Evolutionary conservation across 2,329 filamentous ascomycete genomes (phyloP).

Genomic region (Endoconidiophora polonica): DNA sequence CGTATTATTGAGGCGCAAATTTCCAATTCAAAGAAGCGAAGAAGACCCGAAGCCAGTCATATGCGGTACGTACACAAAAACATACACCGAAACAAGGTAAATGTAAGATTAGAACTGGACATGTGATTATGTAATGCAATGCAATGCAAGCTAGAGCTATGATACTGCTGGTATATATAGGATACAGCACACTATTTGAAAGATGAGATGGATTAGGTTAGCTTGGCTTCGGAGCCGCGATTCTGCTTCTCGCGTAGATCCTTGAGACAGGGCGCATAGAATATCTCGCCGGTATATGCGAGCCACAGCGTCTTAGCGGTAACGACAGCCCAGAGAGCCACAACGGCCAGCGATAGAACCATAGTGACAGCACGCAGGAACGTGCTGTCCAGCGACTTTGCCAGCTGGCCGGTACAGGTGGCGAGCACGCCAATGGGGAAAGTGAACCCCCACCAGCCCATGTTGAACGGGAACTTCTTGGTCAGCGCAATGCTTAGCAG

Average conservation of each 20-base stretch:
- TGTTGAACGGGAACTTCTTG: constrained; percentile 27
- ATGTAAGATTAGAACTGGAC: too few relatives aligned
- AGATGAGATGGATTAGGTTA: background rate
- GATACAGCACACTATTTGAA: too few relatives aligned
- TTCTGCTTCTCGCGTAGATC: constrained; percentile 21
- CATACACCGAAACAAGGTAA: too few relatives aligned
- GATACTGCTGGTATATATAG: too few relatives aligned
- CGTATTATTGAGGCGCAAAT: too few relatives aligned
- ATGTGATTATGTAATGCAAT: too few relatives aligned
- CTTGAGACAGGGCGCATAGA: constrained; percentile 25
- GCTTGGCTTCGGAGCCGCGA: constrained; percentile 6
- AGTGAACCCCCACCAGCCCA: constrained; percentile 33
- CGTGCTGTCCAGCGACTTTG: constrained; percentile 24
- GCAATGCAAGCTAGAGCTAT: too few relatives aligned
- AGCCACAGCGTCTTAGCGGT: constrained; percentile 23
- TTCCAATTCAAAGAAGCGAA: too few relatives aligned
- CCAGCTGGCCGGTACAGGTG: constrained; percentile 25
- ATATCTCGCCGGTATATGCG: constrained; percentile 26
- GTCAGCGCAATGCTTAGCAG: constrained; percentile 26
- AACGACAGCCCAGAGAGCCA: constrained; percentile 28
- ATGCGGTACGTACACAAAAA: too few relatives aligned
- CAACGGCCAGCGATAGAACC: constrained; percentile 25
- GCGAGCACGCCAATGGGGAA: constrained; percentile 30
- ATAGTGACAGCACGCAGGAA: constrained; percentile 27
- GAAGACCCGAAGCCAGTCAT: too few relatives aligned